phyloP scores from a whole-genome alignment of 2,329 filamentous ascomycete species.

The Monilinia fructigena region DNA sequence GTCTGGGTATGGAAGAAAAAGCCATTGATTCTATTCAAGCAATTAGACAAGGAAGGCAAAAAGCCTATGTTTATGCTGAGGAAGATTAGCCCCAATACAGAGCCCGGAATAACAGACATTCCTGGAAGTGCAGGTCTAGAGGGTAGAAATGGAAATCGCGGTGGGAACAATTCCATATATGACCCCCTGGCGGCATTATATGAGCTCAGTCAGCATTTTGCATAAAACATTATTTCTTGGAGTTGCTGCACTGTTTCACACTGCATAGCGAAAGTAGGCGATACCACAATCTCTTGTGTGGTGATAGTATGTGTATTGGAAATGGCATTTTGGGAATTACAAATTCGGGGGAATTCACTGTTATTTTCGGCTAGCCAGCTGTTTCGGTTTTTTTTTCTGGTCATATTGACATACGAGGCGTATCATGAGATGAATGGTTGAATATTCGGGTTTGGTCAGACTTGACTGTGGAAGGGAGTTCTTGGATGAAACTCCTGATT shows the following conservation, averaged over 20 bases:
- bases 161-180: slow-evolving; percentile 29
- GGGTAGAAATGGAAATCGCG: slow-evolving; percentile 29
- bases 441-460: slow-evolving; percentile 15
- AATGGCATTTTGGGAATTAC: slow-evolving; percentile 16
- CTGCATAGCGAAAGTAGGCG: slow-evolving; percentile 22
- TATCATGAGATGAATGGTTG: slow-evolving; percentile 22
- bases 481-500: slow-evolving; percentile 20
- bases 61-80: slow-evolving; percentile 88
- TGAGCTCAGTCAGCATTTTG: slow-evolving; percentile 26
- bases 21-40: slow-evolving; percentile 93
- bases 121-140: slow-evolving; percentile 26
- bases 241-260: slow-evolving; percentile 19
- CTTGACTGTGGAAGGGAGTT: slow-evolving; percentile 22
- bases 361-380: slow-evolving; percentile 12
- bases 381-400: slow-evolving; percentile 17
- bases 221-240: slow-evolving; percentile 17
- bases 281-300: slow-evolving; percentile 17
- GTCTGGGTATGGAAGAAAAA: slow-evolving; percentile 86
- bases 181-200: slow-evolving; percentile 41
- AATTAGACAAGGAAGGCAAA: slow-evolving; percentile 92
- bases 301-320: slow-evolving; percentile 24
- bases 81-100: slow-evolving; percentile 34
- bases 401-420: slow-evolving; percentile 21
- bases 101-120: slow-evolving; percentile 43
- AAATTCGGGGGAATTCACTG: slow-evolving; percentile 11